Conservation (phyloP, 805 yeast species). For the Candida vaughaniae region DNA sequence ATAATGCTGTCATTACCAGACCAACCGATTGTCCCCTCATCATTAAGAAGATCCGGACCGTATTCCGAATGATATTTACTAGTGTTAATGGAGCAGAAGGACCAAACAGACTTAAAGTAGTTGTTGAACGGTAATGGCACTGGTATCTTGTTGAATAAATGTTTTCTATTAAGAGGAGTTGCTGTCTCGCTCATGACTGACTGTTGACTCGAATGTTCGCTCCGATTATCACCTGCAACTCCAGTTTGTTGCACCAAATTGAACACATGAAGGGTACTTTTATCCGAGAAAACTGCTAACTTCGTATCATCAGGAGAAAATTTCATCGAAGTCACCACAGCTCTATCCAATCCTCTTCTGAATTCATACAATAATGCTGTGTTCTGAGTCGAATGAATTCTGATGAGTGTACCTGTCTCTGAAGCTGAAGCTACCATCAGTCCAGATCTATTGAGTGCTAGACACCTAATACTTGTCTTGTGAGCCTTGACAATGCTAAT, state of each 20-base stretch:
- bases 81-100: slow-evolving; percentile 72
- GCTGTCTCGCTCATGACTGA: slow-evolving; percentile 4
- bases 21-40: slow-evolving; percentile 60
- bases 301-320: slow-evolving; percentile 75
- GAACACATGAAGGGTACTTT: slow-evolving; percentile 84
- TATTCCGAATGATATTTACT: slow-evolving; percentile 33
- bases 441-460: slow-evolving; percentile 64
- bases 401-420: slow-evolving; percentile 75
- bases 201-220: slow-evolving; percentile 9
- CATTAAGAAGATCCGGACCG: slow-evolving; percentile 15
- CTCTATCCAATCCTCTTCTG: slow-evolving; percentile 86
- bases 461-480: slow-evolving; percentile 58
- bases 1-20: slow-evolving; percentile 69
- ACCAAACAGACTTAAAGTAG: slow-evolving; percentile 85
- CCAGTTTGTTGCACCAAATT: slow-evolving; percentile 36
- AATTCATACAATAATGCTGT: slow-evolving; percentile 79
- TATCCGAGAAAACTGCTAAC: slow-evolving; percentile 85
- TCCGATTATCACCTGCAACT: slow-evolving; percentile 7
- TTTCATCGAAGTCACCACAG: slow-evolving; percentile 76
- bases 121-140: slow-evolving; percentile 56
- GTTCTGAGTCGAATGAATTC: slow-evolving; percentile 67
- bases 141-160: slow-evolving; percentile 62
- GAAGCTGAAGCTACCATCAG: slow-evolving; percentile 77
- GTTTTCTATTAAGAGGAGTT: slow-evolving; percentile 52
- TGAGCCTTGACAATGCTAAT: slow-evolving; percentile 78